Percentiles rank a stretch among this genome's conserved stretches.
Conservation (phyloP, 805 yeast genomes). For the Torulaspora quercuum region DNA sequence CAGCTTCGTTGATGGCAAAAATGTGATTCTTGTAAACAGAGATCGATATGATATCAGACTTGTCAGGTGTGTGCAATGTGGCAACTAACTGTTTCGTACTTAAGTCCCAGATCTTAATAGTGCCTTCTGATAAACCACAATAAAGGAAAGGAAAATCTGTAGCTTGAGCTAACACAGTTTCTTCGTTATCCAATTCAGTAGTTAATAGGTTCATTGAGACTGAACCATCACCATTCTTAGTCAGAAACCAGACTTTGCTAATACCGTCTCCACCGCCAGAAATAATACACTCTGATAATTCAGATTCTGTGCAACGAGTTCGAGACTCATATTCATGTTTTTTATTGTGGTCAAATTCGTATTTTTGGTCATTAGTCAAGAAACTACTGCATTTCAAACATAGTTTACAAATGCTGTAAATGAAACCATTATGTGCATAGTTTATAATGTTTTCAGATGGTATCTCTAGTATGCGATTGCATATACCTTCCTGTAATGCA, state of each 20-base stretch:
- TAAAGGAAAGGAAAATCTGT: constrained; percentile 65
- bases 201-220: constrained; percentile 16
- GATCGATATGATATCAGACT: constrained; percentile 52
- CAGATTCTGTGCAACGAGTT: constrained; percentile 2
- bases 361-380: constrained; percentile 5
- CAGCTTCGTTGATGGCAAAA: constrained; percentile 42
- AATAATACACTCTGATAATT: constrained; percentile 41
- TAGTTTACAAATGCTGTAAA: constrained; percentile 55
- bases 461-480: constrained; percentile 53
- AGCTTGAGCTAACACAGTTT: constrained; percentile 68
- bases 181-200: constrained; percentile 49
- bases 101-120: constrained; percentile 81
- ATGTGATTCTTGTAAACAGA: constrained; percentile 32
- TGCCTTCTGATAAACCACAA: constrained; percentile 76
- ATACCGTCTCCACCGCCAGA: constrained; percentile 91
- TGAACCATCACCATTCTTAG: constrained; percentile 16
- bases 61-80: constrained; percentile 39
- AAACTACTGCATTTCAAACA: constrained; percentile 16
- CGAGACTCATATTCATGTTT: constrained; percentile 13
- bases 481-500: constrained; percentile 10
- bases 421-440: constrained; percentile 90
- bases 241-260: constrained; percentile 72
- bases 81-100: constrained; percentile 69
- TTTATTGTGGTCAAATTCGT: constrained; percentile 7
- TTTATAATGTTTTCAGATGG: constrained; percentile 61